phyloP scores from a whole-genome alignment of 2,329 filamentous ascomycete genomes.

The Didymella segeticola region DNA sequence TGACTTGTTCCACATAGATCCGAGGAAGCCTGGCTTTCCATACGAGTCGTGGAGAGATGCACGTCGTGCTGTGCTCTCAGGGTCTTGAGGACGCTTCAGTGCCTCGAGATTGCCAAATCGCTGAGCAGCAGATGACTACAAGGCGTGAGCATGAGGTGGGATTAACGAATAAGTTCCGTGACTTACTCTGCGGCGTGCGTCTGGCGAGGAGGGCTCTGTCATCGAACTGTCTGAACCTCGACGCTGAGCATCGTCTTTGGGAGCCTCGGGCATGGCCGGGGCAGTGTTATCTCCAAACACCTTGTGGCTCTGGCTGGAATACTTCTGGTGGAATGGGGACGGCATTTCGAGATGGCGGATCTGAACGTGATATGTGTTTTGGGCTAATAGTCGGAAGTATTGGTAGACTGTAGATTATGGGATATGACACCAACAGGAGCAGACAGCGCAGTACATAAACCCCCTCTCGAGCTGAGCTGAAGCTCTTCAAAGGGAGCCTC shows the following conservation, averaged over 20 bases:
- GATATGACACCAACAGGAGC: neutral
- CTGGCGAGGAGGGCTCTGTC: constrained; percentile 22
- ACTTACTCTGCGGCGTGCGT: constrained; percentile 41
- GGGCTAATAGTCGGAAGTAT: neutral
- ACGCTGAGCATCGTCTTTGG: constrained; percentile 41
- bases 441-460: constrained; percentile 21
- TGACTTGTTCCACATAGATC: constrained; percentile 46
- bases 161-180: no score
- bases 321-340: constrained; percentile 49
- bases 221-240: constrained; percentile 42
- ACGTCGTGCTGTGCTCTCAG: constrained; percentile 35
- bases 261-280: constrained; percentile 43
- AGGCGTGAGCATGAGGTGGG: constrained; percentile 9
- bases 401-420: neutral
- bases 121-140: constrained; percentile 38
- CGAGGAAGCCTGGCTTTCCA: constrained; percentile 41
- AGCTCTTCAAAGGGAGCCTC: constrained; percentile 14
- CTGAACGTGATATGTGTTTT: neutral
- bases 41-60: constrained; percentile 44
- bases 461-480: constrained; percentile 25
- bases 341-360: constrained; percentile 35
- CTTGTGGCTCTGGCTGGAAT: constrained; percentile 44
- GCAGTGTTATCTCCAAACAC: constrained; percentile 37
- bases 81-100: constrained; percentile 43
- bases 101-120: constrained; percentile 43